Evolutionary conservation across 768 basidiomycete genomes (phyloP).

Genomic region (Crepidotus variabilis): DNA sequence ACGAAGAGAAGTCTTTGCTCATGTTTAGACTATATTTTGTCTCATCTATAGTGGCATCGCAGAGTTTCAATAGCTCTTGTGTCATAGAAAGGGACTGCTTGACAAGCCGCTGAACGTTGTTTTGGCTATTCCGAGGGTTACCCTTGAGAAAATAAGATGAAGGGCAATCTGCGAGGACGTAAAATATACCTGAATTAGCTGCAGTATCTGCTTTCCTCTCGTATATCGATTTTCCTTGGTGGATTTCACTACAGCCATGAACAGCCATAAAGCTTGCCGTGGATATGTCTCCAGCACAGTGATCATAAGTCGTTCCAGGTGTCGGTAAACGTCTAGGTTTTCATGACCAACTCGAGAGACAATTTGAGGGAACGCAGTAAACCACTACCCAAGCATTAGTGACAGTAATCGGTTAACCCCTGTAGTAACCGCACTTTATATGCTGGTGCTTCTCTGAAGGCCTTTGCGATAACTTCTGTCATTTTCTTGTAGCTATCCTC

Average conservation of each 20-base stretch:
- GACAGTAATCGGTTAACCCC: not conserved
- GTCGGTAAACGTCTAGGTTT: slow-evolving; percentile 53
- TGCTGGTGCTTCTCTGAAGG: slow-evolving; percentile 59
- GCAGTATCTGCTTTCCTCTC: slow-evolving; percentile 58
- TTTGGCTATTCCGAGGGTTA: slow-evolving; percentile 37
- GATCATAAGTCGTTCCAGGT: slow-evolving; percentile 64
- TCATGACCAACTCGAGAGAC: slow-evolving; percentile 87
- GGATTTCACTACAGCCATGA: slow-evolving; percentile 85
- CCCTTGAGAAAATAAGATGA: slow-evolving; percentile 29
- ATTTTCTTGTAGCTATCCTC: slow-evolving; percentile 49
- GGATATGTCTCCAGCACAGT: slow-evolving; percentile 81
- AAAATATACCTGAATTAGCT: slow-evolving; percentile 48
- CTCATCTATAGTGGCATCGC: slow-evolving; percentile 47
- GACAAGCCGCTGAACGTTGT: slow-evolving; percentile 26
- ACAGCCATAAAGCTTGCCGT: slow-evolving; percentile 90
- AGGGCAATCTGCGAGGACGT: not conserved
- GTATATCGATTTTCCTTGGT: slow-evolving; percentile 56
- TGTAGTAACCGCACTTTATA: slow-evolving; percentile 61
- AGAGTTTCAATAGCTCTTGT: slow-evolving; percentile 63
- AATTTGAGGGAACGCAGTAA: slow-evolving; percentile 93
- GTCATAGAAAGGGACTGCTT: slow-evolving; percentile 54
- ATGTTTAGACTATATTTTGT: slow-evolving; percentile 38
- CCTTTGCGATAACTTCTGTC: slow-evolving; percentile 49
- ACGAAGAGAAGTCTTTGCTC: slow-evolving; percentile 52
- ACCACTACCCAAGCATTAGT: slow-evolving; percentile 60